Evolutionary conservation across 2,329 filamentous ascomycete species (phyloP).

Genomic region (Apiospora phragmitis): DNA sequence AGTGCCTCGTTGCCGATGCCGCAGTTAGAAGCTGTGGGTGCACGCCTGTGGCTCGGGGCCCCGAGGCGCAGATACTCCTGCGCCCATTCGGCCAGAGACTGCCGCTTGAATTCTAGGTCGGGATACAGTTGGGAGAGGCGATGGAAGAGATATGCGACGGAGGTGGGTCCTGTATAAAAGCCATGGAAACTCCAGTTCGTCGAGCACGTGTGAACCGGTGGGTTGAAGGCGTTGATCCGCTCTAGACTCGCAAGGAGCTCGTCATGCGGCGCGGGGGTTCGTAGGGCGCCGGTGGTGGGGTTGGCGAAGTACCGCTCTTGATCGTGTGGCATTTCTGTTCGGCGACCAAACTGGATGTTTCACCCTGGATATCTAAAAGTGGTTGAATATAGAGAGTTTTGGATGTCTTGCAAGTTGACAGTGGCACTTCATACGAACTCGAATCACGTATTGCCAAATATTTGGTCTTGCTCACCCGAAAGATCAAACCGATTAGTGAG

Average conservation of each 20-base stretch:
- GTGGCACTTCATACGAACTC: too few species aligned
- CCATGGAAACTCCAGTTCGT: conserved; percentile 41
- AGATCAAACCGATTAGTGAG: too few species aligned
- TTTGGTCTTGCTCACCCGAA: too few species aligned
- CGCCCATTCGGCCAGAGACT: conserved; percentile 47
- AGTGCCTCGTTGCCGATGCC: conserved; percentile 53
- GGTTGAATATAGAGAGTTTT: too few species aligned
- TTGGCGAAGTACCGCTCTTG: conserved; percentile 22
- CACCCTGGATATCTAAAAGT: too few species aligned
- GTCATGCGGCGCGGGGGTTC: conserved; percentile 15
- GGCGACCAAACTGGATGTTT: too few species aligned
- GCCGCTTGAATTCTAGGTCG: conserved; percentile 41
- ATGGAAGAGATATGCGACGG: conserved; percentile 57
- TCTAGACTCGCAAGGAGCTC: conserved; percentile 26
- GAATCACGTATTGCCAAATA: too few species aligned
- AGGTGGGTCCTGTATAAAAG: conserved; percentile 54
- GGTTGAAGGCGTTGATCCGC: conserved; percentile 22
- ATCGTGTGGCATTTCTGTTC: background rate
- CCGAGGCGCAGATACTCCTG: conserved; percentile 45
- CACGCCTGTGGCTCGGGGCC: conserved; percentile 29
- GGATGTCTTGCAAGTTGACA: too few species aligned
- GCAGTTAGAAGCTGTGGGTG: conserved; percentile 44
- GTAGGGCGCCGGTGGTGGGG: conserved; percentile 3
- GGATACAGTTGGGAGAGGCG: conserved; percentile 46
- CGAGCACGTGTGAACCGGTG: conserved; percentile 29